Evolutionary conservation across 106 monocot species (phyloP).

Genomic region (Phalaenopsis equestris): DNA sequence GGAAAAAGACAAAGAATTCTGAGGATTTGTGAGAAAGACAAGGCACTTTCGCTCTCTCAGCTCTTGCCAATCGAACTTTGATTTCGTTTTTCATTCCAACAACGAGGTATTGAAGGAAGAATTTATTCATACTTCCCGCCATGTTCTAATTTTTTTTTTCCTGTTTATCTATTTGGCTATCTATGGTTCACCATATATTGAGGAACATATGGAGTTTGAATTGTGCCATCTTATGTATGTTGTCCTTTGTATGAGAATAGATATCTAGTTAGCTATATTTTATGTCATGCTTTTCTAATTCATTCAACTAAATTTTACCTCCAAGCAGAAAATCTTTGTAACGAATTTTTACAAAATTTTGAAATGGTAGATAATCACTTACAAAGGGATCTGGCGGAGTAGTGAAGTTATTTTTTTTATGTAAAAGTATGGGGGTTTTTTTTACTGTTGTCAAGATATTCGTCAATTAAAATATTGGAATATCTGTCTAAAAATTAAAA

Average conservation of each 20-base stretch:
- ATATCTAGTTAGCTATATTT: background rate
- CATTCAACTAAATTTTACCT: background rate
- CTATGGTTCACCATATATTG: background rate
- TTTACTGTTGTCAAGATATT: background rate
- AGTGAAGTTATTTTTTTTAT: background rate
- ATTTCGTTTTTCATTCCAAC: background rate
- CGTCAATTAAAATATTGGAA: background rate
- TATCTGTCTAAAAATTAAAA: background rate
- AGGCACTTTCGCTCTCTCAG: background rate
- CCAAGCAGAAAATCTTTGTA: background rate
- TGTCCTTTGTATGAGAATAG: background rate
- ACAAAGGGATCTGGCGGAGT: background rate
- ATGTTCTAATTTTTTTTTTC: background rate
- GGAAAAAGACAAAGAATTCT: conserved; percentile 34
- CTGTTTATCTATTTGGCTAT: background rate
- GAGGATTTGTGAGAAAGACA: conserved; percentile 6
- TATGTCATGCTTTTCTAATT: background rate
- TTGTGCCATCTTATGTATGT: background rate
- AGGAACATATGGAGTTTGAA: background rate
- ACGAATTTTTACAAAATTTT: background rate
- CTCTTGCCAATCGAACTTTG: background rate
- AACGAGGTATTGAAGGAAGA: background rate
- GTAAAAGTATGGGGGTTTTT: background rate
- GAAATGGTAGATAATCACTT: background rate
- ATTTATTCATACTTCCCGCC: background rate